phyloP scores from a whole-genome alignment of 192 early-diverging fungal genomes.

The Coemansia sp. region DNA sequence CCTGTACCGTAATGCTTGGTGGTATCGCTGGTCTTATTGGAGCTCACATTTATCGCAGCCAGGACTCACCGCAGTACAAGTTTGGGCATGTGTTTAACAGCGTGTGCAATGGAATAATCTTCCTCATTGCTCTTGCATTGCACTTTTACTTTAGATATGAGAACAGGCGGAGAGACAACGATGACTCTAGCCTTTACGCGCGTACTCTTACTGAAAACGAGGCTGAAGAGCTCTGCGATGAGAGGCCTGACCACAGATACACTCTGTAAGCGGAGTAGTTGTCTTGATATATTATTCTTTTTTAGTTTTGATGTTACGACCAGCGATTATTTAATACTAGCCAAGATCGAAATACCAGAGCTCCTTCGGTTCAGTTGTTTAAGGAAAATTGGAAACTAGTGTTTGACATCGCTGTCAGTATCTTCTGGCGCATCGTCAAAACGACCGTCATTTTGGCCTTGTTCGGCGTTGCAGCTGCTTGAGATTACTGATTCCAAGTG shows the following conservation, averaged over 20 bases:
- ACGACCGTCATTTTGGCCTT: background rate
- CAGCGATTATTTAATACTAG: background rate
- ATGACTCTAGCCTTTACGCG: constrained; percentile 18
- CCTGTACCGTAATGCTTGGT: constrained; percentile 52
- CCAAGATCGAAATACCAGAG: background rate
- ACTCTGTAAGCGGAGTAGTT: constrained; percentile 9
- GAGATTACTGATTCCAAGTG: constrained; percentile 35
- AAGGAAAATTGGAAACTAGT: too few relatives aligned
- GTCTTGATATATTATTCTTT: too few relatives aligned
- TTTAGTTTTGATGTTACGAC: background rate
- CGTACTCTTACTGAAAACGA: constrained; percentile 17
- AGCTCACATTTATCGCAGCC: constrained; percentile 60
- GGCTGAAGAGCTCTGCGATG: constrained; percentile 39
- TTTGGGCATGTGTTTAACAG: constrained; percentile 53
- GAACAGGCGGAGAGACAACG: constrained; percentile 33
- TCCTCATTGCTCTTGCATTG: constrained; percentile 26
- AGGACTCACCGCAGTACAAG: constrained; percentile 56
- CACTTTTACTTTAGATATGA: constrained; percentile 40
- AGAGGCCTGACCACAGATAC: constrained; percentile 44
- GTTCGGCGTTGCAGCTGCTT: background rate
- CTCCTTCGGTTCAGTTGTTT: background rate
- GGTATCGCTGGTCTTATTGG: constrained; percentile 57
- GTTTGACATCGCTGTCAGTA: background rate
- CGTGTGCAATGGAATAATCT: constrained; percentile 38
- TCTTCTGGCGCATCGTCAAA: constrained; percentile 21